phyloP scores from a whole-genome alignment of 257 asterid genomes.

The Rehmannia glutinosa region DNA sequence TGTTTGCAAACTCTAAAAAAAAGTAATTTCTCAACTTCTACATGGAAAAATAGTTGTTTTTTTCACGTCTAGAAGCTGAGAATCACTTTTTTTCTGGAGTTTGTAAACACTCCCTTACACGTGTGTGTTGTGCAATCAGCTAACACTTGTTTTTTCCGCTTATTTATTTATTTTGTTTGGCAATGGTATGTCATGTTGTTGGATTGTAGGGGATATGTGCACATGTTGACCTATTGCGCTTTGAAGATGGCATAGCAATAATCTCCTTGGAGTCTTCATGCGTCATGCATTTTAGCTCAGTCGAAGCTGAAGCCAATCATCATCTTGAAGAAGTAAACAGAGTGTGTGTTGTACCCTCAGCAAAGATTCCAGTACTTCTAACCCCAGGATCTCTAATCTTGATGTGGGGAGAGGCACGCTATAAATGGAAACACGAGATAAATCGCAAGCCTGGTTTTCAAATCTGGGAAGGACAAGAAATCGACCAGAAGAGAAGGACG shows the following conservation, averaged over 20 bases:
- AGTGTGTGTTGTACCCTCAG: background rate
- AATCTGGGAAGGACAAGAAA: slow-evolving; percentile 55
- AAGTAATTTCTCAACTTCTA: too few relatives aligned
- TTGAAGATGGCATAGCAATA: slow-evolving; percentile 87
- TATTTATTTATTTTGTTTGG: background rate
- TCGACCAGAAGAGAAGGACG: slow-evolving; percentile 63
- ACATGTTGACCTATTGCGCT: slow-evolving; percentile 88
- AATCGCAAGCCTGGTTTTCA: slow-evolving; percentile 78
- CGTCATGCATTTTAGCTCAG: slow-evolving; percentile 70
- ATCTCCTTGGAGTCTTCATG: slow-evolving; percentile 74
- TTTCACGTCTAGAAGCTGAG: too few relatives aligned
- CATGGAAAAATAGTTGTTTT: too few relatives aligned
- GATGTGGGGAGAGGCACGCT: slow-evolving; percentile 92
- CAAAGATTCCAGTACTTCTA: slow-evolving; percentile 55
- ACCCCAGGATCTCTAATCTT: slow-evolving; percentile 67
- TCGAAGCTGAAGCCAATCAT: slow-evolving; percentile 13
- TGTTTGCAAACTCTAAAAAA: too few relatives aligned
- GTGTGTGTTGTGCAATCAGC: too few relatives aligned
- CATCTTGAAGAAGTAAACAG: background rate
- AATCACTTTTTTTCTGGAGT: too few relatives aligned
- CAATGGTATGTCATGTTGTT: background rate
- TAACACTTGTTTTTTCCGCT: too few relatives aligned
- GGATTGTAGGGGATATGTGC: slow-evolving; percentile 71
- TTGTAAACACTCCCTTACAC: too few relatives aligned
- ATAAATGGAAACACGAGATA: slow-evolving; percentile 83